These are phyloP conservation scores for Picea sitchensis DNA, from an alignment of 75 land plant genomes.

Conservation along the genomic window DNA sequence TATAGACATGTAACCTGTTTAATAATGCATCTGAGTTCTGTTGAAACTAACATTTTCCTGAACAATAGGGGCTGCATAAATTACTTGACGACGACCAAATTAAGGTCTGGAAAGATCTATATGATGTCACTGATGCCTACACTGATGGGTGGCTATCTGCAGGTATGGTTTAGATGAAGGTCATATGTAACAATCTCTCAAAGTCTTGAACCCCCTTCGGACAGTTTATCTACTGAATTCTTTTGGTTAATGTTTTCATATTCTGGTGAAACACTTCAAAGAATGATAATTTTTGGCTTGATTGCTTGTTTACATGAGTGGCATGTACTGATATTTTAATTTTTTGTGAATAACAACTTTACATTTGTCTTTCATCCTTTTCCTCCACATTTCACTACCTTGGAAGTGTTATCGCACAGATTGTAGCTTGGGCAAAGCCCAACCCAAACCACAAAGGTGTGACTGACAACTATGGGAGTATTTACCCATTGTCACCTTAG, in stretches of 20 bases:
- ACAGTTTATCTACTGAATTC: neutral
- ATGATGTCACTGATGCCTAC: slow-evolving; percentile 66
- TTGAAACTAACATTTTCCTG: neutral
- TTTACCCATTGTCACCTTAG: no score
- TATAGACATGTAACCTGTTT: neutral
- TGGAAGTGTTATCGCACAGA: neutral
- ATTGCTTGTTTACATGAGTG: neutral
- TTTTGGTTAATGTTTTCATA: neutral
- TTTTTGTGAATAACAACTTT: neutral
- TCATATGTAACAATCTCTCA: neutral
- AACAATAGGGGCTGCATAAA: slow-evolving; percentile 53
- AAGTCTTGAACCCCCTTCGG: neutral
- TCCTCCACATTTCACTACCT: neutral
- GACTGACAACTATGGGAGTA: no score
- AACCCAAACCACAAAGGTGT: neutral
- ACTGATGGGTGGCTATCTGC: slow-evolving; percentile 89
- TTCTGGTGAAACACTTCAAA: neutral
- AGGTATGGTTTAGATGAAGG: slow-evolving; percentile 35
- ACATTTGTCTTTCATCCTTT: neutral
- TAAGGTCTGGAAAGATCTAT: slow-evolving; percentile 57
- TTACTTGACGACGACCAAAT: slow-evolving; percentile 46
- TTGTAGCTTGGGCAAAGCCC: no score
- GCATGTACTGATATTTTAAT: neutral
- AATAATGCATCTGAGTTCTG: neutral
- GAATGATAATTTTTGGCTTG: neutral